Percentiles rank a stretch among this genome's conserved stretches.
These are phyloP conservation scores for Populus deltoides DNA, from an alignment of 345 rosid species.

Conservation along the genomic window DNA sequence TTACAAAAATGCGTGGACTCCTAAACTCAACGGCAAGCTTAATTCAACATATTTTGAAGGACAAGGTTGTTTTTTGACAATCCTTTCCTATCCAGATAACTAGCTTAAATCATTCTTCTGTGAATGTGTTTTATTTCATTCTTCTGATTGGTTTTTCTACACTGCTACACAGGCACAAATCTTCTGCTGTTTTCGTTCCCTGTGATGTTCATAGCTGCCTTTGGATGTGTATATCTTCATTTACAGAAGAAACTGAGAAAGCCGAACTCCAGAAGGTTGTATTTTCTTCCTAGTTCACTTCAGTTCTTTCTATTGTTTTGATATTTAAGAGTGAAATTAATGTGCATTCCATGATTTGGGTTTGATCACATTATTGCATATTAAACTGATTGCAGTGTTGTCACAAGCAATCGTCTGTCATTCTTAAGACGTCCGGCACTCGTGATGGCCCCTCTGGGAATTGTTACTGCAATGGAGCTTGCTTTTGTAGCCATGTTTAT, in stretches of 20 bases:
- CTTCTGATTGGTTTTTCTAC: not conserved
- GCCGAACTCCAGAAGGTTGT: slow-evolving; percentile 25
- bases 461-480: slow-evolving; percentile 48
- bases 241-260: slow-evolving; percentile 32
- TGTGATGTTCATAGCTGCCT: slow-evolving; percentile 50
- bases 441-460: slow-evolving; percentile 63
- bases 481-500: slow-evolving; percentile 50
- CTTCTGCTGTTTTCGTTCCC: slow-evolving; percentile 62
- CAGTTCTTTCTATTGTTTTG: not conserved
- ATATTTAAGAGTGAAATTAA: too few relatives aligned
- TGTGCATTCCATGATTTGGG: not conserved
- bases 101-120: not conserved
- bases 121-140: not conserved
- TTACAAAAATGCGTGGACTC: slow-evolving; percentile 40
- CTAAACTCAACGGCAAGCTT: slow-evolving; percentile 34
- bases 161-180: slow-evolving; percentile 53
- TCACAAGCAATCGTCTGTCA: not conserved
- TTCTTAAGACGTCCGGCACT: slow-evolving; percentile 35
- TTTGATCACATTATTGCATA: not conserved
- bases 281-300: not conserved
- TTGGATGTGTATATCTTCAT: slow-evolving; percentile 64
- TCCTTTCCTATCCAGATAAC: not conserved
- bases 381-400: not conserved
- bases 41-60: slow-evolving; percentile 51
- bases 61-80: slow-evolving; percentile 38